Conservation (phyloP, 257 asterid genomes). For the Rauvolfia tetraphylla region DNA sequence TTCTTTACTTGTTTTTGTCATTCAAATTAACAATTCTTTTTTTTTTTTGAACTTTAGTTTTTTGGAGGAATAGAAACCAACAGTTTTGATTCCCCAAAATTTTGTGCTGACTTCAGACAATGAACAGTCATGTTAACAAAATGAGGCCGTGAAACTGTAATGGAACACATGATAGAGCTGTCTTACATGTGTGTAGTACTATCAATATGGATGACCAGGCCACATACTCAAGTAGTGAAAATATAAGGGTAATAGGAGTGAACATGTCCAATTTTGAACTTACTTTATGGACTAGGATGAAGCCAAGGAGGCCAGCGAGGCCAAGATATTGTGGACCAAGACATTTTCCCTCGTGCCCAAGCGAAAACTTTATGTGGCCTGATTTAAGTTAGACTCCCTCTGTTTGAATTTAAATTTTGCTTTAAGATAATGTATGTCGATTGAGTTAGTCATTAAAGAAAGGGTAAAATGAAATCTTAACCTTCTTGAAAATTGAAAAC, state of each 20-base stretch:
- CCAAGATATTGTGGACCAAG: not conserved
- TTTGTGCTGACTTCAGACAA: not conserved
- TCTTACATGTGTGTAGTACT: not conserved
- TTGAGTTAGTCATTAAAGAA: too few species aligned
- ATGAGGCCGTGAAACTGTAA: not conserved
- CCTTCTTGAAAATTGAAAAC: too few species aligned
- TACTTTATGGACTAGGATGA: not conserved
- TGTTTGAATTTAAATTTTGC: too few species aligned
- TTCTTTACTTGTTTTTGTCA: not conserved
- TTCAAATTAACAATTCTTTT: not conserved
- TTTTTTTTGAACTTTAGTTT: not conserved
- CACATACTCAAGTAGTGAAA: not conserved
- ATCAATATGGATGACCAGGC: not conserved
- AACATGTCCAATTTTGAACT: not conserved
- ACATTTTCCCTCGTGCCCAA: not conserved
- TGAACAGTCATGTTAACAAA: not conserved
- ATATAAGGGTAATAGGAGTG: not conserved
- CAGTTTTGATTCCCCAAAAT: not conserved
- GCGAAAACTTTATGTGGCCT: not conserved
- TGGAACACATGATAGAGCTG: not conserved
- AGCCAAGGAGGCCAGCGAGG: not conserved
- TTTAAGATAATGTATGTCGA: too few species aligned
- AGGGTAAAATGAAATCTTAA: too few species aligned
- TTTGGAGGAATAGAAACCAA: not conserved
- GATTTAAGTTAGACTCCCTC: too few species aligned